phyloP scores from a whole-genome alignment of 2,329 filamentous ascomycete genomes.

The Neonectria hederae region DNA sequence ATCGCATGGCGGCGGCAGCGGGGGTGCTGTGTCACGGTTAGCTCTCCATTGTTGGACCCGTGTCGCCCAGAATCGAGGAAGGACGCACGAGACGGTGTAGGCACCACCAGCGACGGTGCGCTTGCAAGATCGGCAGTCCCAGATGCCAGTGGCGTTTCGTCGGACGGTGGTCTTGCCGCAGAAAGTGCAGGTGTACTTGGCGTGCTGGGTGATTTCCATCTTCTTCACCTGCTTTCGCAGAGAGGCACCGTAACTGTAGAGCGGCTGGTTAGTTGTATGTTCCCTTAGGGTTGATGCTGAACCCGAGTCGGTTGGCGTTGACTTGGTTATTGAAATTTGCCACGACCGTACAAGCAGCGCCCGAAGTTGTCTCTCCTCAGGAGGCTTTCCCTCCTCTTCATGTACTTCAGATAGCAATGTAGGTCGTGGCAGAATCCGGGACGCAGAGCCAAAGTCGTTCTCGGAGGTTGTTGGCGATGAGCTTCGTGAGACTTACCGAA shows the following conservation, averaged over 20 bases:
- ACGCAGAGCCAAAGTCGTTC: slow-evolving; percentile 23
- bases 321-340: slow-evolving; percentile 20
- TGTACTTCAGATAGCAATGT: slow-evolving; percentile 7
- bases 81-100: slow-evolving; percentile 93
- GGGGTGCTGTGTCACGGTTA: slow-evolving; percentile 73
- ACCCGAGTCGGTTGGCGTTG: slow-evolving; percentile 10
- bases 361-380: slow-evolving; percentile 1
- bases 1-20: slow-evolving; percentile 92
- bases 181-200: slow-evolving; percentile 97
- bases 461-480: slow-evolving; percentile 32
- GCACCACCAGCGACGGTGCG: slow-evolving; percentile 82
- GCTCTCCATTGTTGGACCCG: slow-evolving; percentile 28
- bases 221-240: slow-evolving; percentile 97
- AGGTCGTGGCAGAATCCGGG: slow-evolving; percentile 27
- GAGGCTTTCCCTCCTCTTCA: slow-evolving; percentile 9
- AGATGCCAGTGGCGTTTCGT: slow-evolving; percentile 92
- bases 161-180: slow-evolving; percentile 97
- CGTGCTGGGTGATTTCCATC: slow-evolving; percentile 99
- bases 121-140: slow-evolving; percentile 95
- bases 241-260: slow-evolving; percentile 93
- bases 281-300: slow-evolving; percentile 13
- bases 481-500: slow-evolving; percentile 72
- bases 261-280: slow-evolving; percentile 39
- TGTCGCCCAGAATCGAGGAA: slow-evolving; percentile 4
- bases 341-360: slow-evolving; percentile 11